Evolutionary conservation across 495 filamentous ascomycete genomes (phyloP).

Genomic region (Tuber umbilicatum): DNA sequence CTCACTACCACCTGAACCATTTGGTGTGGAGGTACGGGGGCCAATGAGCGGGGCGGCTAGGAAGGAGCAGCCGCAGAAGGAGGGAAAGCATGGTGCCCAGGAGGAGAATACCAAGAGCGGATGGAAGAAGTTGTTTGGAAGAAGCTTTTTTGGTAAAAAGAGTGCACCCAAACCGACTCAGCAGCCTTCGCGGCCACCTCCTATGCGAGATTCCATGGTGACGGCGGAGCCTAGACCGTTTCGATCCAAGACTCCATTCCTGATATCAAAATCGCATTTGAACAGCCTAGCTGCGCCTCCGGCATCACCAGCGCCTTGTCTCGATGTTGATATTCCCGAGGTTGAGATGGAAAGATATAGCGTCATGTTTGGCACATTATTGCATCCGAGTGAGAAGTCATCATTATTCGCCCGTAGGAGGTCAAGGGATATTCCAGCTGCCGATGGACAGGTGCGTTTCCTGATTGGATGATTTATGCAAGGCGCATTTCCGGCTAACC

Average conservation of each 20-base stretch:
- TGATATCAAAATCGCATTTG: conserved; percentile 16
- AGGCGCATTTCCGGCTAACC: background rate
- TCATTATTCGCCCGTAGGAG: conserved; percentile 37
- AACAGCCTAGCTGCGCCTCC: conserved; percentile 13
- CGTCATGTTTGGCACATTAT: conserved; percentile 81
- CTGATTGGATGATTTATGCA: background rate
- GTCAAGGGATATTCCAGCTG: conserved; percentile 25
- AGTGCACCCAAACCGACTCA: conserved; percentile 12
- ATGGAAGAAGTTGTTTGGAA: conserved; percentile 40
- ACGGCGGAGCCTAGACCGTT: background rate
- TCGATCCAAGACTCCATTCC: background rate
- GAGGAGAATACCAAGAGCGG: conserved; percentile 31
- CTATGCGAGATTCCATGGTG: conserved; percentile 10
- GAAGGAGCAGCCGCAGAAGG: conserved; percentile 12
- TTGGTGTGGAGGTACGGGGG: conserved; percentile 25
- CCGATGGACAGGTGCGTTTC: background rate
- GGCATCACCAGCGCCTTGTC: conserved; percentile 31
- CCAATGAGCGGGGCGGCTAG: conserved; percentile 17
- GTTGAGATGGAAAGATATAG: conserved; percentile 83
- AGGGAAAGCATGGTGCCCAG: conserved; percentile 7
- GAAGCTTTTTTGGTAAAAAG: conserved; percentile 32
- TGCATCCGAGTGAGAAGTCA: conserved; percentile 45
- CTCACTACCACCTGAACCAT: conserved; percentile 19
- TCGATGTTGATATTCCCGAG: conserved; percentile 75
- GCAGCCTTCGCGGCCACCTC: conserved; percentile 17